Evolutionary conservation across 352 stramenopile genomes (phyloP), one percentile per base, ranked within the genome.

Genomic region (Phytopythium sindhum): DNA sequence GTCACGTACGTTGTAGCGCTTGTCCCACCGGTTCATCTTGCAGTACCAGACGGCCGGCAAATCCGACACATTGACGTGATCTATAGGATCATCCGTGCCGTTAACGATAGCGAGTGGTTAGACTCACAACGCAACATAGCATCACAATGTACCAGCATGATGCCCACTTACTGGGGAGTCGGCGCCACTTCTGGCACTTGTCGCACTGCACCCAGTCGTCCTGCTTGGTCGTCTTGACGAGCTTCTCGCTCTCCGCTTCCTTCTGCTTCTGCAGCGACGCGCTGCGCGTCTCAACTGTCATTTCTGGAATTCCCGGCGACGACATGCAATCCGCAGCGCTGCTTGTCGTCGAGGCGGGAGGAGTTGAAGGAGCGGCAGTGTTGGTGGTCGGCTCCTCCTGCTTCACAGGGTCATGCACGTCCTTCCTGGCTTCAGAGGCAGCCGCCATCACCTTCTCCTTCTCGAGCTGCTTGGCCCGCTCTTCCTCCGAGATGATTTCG

Each of bases 181-280:
- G 83, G 52, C 85, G 70, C 85, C 85, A 93, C 66, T 93, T 93
- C 64, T 89, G 80, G 58, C 85, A 93, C 61, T 93, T 93, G 75
- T 93, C 85, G 58, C 85, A 93, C 65, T 93, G 85, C 42, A 93
- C 83, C 85, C 85, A 93, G 67, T 92, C 84, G 64, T 93, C 85
- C 61, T 93, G 82, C 67, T 93, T 93, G 60, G 79, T 84, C 14
- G 77, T 71, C 44, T 78, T 80, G 28, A 73, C 68, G 17, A 80
- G 71, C 21, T 69, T 62, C n/a, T 84, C 71, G 23, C 74, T 63
- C 67, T 81, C 75, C 14, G 66, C 73, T 19, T 78, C 61, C 56
- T 80, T 82, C 24, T 78, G 62, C 57, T 87, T 86, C 62, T 81
- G 70, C 23, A 88, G 64, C 1, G 78, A 73, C 11, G 72, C 60